Conservation (phyloP, 2,329 filamentous ascomycete genomes). For the Penicillium freii region DNA sequence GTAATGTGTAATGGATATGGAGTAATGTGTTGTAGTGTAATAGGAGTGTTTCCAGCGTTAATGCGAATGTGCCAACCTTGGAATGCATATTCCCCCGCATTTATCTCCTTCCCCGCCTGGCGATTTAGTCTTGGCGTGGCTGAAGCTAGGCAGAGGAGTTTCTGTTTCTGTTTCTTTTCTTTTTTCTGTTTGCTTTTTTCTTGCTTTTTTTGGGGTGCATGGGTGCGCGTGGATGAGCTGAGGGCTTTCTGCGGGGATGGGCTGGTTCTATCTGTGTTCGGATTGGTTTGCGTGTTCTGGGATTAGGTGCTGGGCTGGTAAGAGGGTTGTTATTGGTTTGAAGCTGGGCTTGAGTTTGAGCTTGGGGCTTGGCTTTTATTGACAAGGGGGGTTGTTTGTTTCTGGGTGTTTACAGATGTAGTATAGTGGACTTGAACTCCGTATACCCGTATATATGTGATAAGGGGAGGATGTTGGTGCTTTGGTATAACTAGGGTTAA, state of each 20-base stretch:
- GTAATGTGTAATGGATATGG: not conserved
- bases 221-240: not conserved
- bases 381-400: not conserved
- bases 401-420: not conserved
- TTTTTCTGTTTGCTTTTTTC: not conserved
- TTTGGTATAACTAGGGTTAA: not conserved
- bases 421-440: not conserved
- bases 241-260: constrained; percentile 1
- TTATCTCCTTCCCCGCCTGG: not conserved
- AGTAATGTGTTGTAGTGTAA: not conserved
- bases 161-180: not conserved
- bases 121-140: not conserved
- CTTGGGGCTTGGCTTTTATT: not conserved
- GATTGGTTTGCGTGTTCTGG: not conserved
- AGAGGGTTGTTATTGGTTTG: not conserved
- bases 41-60: not conserved
- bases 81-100: constrained; percentile 2
- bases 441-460: not conserved
- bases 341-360: constrained; percentile 1
- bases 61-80: no score
- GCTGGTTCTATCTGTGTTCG: not conserved
- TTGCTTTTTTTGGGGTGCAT: not conserved
- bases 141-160: not conserved
- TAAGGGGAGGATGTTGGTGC: not conserved
- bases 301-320: not conserved